Base-by-base conservation (phyloP, 2,329 filamentous ascomycete genomes). In the Blastomyces emzantsi region DNA sequence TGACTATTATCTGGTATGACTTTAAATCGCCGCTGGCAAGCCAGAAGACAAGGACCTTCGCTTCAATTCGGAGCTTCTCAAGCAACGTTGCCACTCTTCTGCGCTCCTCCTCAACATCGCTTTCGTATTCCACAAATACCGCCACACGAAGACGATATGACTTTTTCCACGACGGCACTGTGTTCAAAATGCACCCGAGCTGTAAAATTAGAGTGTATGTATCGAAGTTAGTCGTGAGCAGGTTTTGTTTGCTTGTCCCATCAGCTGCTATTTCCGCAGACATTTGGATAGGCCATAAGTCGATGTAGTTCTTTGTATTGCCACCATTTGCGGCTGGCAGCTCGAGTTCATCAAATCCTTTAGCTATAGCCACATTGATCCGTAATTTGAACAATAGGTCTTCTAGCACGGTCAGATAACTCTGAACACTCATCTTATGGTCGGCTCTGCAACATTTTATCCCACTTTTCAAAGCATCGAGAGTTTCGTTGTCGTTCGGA, bases 231-330 rank as follows among this genome's bases (percentile, higher is more conserved):
- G 90, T 94, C 0, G 91, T 95, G 62, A 93, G 75, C 6, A 94
- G 81, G 69, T 85, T 86, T 66, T 82, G 78, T 65, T 82, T 83
- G 66, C 82, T 86, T 71, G 85, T 84, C 0, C 82, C 82, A 67
- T 88, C 86, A 0, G 87, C 80, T 0, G 85, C 84, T 43, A 94
- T 84, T 69, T 93, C 90, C 0, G 90, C 90, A 6, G 90, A 93
- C 90, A 96, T 96, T 68, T 96, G 92, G 62, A 96, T 94, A 0
- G 91, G 91, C 91, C 91, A 96, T 4, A 96, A 78, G 70, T 96
- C 91, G 66, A 96, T 90, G 70, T 88, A 93, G 70, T 86, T 90
- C 72, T 93, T 93, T 3, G 78, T 79, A 62, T 87, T 85, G 22
- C 73, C 71, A 3, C 81, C 82, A 49, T 85, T 80, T 0, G 80